Conservation (phyloP, 1,284 basidiomycete genomes). For the Ganoderma leucocontextum region DNA sequence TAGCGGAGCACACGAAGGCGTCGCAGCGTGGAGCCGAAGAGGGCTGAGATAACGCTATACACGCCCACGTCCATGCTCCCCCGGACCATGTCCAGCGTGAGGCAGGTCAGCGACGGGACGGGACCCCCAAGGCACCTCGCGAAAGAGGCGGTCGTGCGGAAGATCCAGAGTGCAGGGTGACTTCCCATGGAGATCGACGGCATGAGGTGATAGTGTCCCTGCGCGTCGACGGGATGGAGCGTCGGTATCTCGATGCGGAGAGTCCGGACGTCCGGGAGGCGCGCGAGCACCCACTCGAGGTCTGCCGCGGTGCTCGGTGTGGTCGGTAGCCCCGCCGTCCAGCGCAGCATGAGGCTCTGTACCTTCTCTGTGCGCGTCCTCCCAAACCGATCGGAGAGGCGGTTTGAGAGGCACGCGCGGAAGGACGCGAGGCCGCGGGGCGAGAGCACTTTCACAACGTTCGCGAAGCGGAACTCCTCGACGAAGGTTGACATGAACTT, state of each 20-base stretch:
- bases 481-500: not conserved
- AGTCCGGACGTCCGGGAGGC: not conserved
- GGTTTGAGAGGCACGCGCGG: not conserved
- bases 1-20: not conserved
- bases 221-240: not conserved
- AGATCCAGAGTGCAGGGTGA: not conserved
- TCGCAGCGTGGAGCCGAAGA: not conserved
- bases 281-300: not conserved
- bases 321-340: not conserved
- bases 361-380: not conserved
- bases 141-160: not conserved
- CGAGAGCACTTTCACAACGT: not conserved
- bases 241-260: not conserved
- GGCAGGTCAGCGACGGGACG: not conserved
- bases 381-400: not conserved
- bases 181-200: not conserved
- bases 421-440: not conserved
- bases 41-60: not conserved
- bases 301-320: not conserved
- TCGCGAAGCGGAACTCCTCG: constrained; percentile 3
- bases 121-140: not conserved
- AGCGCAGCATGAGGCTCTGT: not conserved
- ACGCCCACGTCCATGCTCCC: not conserved
- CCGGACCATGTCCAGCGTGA: not conserved
- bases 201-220: not conserved